Evolutionary conservation across 441 rosid genomes (phyloP), one percentile per base, ranked within the genome.

Genomic region (Euphorbia celastroides): DNA sequence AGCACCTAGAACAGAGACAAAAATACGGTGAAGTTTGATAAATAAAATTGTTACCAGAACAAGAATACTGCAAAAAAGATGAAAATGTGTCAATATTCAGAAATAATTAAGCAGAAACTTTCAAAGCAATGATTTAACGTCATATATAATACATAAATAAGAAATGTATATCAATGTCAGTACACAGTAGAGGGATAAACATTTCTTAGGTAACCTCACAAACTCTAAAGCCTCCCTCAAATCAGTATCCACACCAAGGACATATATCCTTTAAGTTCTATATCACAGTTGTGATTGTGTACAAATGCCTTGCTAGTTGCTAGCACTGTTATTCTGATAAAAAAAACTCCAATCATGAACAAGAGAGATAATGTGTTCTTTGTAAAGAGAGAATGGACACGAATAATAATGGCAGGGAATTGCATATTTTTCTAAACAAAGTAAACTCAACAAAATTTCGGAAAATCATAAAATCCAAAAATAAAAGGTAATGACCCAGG

Each of bases 1-100:
- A 94, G 97, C 67, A 92, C 99, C 99, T 94, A 79, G 60, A 42
- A 60, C 61, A 64, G 28, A 64, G 41, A 56, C 59, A 13, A 28
- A 60, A n/a, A n/a, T 23, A 32, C 9, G 14, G 38, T 7, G 68
- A 60, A n/a, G 7, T 64, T 61, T 57, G 6, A 25, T 52, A 10
- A 76, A 41, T 1, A 48, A 57, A 19, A 41, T 28, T n/a, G 22
- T 11, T 27, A 57, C 36, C 5, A 28, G 60, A 57, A 57, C 30
- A 28, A 56, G 60, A 56, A 12, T 13, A 26, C 27, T 44, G 27
- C 13, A 26, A 19, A 26, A 34, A 13, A 56, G 32, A 56, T 56
- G 22, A 22, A 67, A 28, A 44, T 59, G n/a, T n/a, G 23, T 1
- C 46, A 32, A 51, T 14, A 65, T 65, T 32, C 9, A 28, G 48